A percentile compares a stretch with the other conserved stretches of the same genome.
Conservation (phyloP, 2,329 filamentous ascomycete species). For the Cytospora piceae region DNA sequence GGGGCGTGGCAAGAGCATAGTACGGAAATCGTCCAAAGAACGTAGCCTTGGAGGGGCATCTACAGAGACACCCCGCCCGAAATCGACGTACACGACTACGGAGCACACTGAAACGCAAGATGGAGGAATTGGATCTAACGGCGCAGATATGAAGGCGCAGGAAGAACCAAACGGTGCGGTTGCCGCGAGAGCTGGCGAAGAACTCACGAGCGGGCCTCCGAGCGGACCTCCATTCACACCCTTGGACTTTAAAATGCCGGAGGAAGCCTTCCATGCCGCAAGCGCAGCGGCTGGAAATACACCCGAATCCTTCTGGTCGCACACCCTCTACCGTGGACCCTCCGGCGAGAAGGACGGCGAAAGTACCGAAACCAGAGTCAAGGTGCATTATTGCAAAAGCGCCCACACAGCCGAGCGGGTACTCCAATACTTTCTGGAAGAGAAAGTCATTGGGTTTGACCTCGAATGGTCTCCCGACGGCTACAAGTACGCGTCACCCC, state of each 20-base stretch:
- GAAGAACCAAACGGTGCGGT: not conserved
- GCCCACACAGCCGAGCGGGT: constrained; percentile 69
- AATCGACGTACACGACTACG: not conserved
- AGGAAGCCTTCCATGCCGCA: constrained; percentile 52
- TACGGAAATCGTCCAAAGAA: not conserved
- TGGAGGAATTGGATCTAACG: not conserved
- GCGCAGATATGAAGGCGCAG: not conserved
- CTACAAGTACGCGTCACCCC: constrained; percentile 51
- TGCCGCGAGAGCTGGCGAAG: constrained; percentile 17
- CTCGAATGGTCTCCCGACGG: constrained; percentile 76
- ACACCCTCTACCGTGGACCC: constrained; percentile 66
- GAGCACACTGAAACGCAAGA: not conserved
- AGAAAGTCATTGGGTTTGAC: constrained; percentile 82
- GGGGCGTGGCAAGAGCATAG: not conserved
- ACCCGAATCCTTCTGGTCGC: constrained; percentile 66
- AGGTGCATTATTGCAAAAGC: constrained; percentile 77
- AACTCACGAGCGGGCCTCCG: constrained; percentile 33
- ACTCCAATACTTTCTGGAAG: constrained; percentile 66
- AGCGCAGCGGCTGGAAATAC: constrained; percentile 49
- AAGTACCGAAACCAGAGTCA: constrained; percentile 54
- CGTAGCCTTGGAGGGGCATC: not conserved
- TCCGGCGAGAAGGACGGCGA: constrained; percentile 39
- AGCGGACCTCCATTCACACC: constrained; percentile 43
- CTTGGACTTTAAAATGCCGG: constrained; percentile 52
- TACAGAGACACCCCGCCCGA: not conserved